Conservation (phyloP, 306 rosid species). For the Castanospermum australe region DNA sequence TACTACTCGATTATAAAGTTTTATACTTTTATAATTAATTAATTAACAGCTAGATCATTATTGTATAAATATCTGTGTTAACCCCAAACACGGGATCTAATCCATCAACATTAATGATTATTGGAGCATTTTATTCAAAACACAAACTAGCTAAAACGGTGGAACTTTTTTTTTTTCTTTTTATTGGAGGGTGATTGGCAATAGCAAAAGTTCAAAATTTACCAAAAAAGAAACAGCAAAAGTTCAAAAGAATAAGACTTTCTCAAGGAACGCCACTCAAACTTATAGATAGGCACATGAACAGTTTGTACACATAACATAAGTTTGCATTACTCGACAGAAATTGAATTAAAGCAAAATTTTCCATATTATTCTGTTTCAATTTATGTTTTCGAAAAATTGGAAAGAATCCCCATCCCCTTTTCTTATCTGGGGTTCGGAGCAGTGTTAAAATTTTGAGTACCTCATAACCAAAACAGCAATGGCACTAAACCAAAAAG, state of each 20-base stretch:
- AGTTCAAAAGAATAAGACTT: neutral
- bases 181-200: too few species aligned
- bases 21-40: too few species aligned
- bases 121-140: neutral
- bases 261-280: neutral
- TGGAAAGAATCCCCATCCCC: conserved; percentile 21
- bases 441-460: neutral
- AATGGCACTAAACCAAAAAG: conserved; percentile 15
- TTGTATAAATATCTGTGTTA: neutral
- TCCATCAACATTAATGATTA: neutral
- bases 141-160: neutral
- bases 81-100: neutral
- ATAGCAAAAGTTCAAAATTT: too few species aligned
- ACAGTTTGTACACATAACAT: neutral
- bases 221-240: too few species aligned
- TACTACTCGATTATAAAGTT: neutral
- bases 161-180: neutral
- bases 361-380: neutral
- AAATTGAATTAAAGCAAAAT: neutral
- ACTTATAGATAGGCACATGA: neutral
- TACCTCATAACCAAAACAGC: neutral
- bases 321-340: neutral
- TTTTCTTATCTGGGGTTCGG: neutral
- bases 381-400: conserved; percentile 13
- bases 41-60: neutral